Evolutionary conservation across 2,329 filamentous ascomycete genomes (phyloP), one percentile per base, ranked within the genome.

Genomic region (Lithohypha guttulata): DNA sequence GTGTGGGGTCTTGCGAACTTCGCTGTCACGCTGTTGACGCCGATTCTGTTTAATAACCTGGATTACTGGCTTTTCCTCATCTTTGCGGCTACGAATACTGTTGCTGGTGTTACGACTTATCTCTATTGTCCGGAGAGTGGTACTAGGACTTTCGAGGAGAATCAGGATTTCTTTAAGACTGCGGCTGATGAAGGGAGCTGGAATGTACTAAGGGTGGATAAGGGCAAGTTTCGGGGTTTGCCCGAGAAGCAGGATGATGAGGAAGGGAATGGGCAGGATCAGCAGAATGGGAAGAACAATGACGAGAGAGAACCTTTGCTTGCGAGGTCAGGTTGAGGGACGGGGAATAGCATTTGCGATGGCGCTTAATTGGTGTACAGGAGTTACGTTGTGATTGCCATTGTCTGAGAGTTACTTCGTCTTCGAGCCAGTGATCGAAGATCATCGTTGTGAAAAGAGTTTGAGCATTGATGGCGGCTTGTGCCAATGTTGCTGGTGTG

Each of bases 1-100:
- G 71, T 72, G 1, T 77, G 73, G 72, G 71, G 73, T 13, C 64
- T 73, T 42, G 73, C 70, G 28, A 77, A 77, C 51, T 77, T 76
- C 48, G 59, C 65, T 9, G 64, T 76, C 36, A 76, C 72, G 0
- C 62, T 76, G 5, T 52, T 74, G 7, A 75, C 73, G 1, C 72
- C 72, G 0, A 67, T 75, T 47, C 61, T 71, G 46, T 76, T 77
- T 57, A 75, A 75, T 55, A 72, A 73, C 45, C 56, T 75, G 21
- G 62, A 65, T n/a, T 74, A 72, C 57, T 73, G 65, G 57, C 61
- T 77, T 18, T 76, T 75, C 55, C 53, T 73, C 3, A 62, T 75
- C 6, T 76, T 77, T 43, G 66, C 66, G 0, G 64, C 48, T 2
- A 74, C 70, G 0, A 77, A 77, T 46, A 56, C 63, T 1, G 54